These are phyloP conservation scores for Epichloe scottii DNA, from an alignment of 2,329 filamentous ascomycete species.

Conservation along the genomic window DNA sequence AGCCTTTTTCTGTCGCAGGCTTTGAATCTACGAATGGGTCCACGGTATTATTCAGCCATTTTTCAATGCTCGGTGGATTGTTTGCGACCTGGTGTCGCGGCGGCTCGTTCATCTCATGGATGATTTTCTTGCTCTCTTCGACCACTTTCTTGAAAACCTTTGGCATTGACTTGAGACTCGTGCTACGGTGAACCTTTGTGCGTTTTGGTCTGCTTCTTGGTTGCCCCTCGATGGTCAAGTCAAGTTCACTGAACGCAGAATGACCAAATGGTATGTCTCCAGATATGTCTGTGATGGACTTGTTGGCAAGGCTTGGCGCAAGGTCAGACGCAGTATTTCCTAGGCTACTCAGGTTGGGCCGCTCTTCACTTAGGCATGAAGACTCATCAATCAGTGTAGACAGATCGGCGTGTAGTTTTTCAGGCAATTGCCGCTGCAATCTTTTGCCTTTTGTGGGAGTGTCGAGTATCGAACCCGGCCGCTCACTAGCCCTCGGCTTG, in stretches of 20 bases:
- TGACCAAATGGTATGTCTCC: conserved; percentile 50
- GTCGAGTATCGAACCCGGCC: conserved; percentile 22
- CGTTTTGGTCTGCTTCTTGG: conserved; percentile 28
- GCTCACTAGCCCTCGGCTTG: conserved; percentile 21
- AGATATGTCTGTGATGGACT: conserved; percentile 42
- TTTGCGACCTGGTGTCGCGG: conserved; percentile 36
- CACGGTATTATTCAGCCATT: conserved; percentile 49
- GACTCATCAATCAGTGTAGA: conserved; percentile 15
- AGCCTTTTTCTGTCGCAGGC: neutral
- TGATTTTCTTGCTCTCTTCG: conserved; percentile 51
- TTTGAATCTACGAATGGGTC: conserved; percentile 45
- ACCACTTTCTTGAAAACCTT: conserved; percentile 53
- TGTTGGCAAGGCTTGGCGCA: conserved; percentile 28
- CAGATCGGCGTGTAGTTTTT: conserved; percentile 11
- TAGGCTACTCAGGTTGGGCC: conserved; percentile 14
- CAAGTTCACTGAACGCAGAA: conserved; percentile 54
- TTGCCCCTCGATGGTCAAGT: conserved; percentile 38
- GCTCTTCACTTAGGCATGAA: conserved; percentile 19
- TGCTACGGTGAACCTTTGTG: conserved; percentile 37
- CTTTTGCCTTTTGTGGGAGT: conserved; percentile 27
- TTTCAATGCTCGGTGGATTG: conserved; percentile 51
- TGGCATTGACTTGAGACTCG: conserved; percentile 48
- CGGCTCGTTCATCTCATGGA: conserved; percentile 47
- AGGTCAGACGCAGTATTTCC: conserved; percentile 19
- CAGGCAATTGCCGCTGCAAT: conserved; percentile 16